Base-by-base conservation (phyloP, 2,329 filamentous ascomycete species). In the Ascochyta koolunga region DNA sequence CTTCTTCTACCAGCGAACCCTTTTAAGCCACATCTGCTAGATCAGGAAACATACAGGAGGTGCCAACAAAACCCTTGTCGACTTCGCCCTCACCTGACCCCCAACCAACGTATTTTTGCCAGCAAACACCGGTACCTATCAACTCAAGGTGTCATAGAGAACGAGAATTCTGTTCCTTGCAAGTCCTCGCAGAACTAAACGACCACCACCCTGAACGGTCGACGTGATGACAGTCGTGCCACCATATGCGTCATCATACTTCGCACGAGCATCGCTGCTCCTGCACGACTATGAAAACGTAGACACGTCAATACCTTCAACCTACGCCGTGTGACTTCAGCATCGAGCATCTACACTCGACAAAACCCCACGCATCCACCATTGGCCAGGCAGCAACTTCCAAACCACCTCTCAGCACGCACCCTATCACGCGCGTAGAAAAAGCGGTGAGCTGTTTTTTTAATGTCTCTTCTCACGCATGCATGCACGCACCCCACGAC, bases 261-360 rank as follows among this genome's bases (percentile, higher is more conserved):
- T 49, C 18, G 51, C 51, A 45, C 35, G 51, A 54, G 51, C 51
- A 24, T 44, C 18, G 18, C 22, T 49, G 39, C 29, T 19, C 11
- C 36, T 29, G 39, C 39, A 49, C 29, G 21, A 40, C 22, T 35
- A 19, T 41, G 18, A 27, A 25, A 37, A 33, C 25, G 24, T 29
- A 31, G n/a, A n/a, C n/a, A n/a, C 22, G 36, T 38, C 15, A 19
- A 47, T 33, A 40, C 43, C 35, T n/a, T 38, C 27, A 35, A 16
- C 45, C 44, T 48, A 24, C 51, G 51, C 40, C 29, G 51, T 54
- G 51, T 54, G 35, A 49, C 51, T 49, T 24, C 31, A 25, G 25
- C 29, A 37, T 38, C 13, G 24, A n/a, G 15, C 27, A 49, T 24
- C 27, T 31, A 36, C 44, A n/a, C 21, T 41, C 38, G 38, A 41